Percentiles rank a stretch among this genome's conserved stretches.
Evolutionary conservation across 345 rosid species (phyloP).

Genomic region (Capsella bursapastoris): DNA sequence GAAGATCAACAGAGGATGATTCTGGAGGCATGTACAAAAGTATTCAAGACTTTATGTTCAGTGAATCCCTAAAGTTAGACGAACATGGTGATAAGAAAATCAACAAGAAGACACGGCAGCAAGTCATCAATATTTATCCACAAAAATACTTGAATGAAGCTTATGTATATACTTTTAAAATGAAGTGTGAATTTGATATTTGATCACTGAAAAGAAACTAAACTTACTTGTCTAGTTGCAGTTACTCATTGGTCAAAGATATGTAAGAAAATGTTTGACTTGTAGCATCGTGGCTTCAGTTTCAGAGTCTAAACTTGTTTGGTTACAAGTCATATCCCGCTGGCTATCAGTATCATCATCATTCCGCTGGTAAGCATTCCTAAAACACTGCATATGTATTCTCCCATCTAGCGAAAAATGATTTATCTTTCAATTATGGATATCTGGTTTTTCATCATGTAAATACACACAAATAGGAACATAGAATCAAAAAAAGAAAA

Average conservation of each 20-base stretch:
- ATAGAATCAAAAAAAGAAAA: constrained; percentile 1
- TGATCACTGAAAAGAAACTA: neutral
- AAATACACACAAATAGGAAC: constrained; percentile 16
- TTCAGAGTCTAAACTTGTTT: neutral
- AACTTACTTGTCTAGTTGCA: neutral
- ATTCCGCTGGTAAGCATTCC: neutral
- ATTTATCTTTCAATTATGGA: constrained; percentile 2
- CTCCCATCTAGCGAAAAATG: too few species aligned
- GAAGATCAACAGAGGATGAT: neutral
- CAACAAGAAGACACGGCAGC: neutral
- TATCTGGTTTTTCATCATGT: constrained; percentile 15
- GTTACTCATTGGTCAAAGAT: neutral
- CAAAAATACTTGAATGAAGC: neutral
- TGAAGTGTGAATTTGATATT: neutral
- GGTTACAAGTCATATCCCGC: neutral
- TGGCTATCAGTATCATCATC: neutral
- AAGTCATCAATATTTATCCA: neutral
- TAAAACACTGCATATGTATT: too few species aligned
- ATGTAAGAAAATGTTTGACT: neutral
- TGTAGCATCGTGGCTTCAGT: neutral
- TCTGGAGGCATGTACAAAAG: neutral
- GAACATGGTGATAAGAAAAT: neutral
- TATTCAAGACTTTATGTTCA: neutral
- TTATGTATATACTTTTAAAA: neutral
- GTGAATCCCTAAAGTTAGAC: neutral